Evolutionary conservation across 2,329 filamentous ascomycete genomes (phyloP).

Genomic region (Pseudocercospora pini-densiflorae): DNA sequence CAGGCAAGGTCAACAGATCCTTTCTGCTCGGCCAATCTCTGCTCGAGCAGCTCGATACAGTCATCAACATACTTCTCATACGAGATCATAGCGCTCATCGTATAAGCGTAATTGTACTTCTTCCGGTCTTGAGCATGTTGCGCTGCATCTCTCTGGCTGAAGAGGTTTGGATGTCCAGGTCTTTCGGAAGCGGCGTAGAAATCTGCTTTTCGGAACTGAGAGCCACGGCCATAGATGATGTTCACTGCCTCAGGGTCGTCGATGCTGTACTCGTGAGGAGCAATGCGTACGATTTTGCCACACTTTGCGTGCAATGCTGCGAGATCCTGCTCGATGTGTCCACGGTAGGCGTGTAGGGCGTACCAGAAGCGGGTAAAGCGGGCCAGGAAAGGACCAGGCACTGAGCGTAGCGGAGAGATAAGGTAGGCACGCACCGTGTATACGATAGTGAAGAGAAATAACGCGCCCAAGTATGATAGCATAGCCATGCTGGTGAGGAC

Average conservation of each 20-base stretch:
- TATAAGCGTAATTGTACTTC: slow-evolving; percentile 1
- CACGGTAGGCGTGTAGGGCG: slow-evolving; percentile 26
- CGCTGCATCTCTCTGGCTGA: not conserved
- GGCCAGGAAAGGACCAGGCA: slow-evolving; percentile 27
- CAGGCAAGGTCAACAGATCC: slow-evolving; percentile 41
- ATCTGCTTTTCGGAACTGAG: slow-evolving; percentile 39
- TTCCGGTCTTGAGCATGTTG: slow-evolving; percentile 6
- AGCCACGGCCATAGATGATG: slow-evolving; percentile 43
- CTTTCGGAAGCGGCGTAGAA: slow-evolving; percentile 9
- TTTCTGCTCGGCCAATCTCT: slow-evolving; percentile 37
- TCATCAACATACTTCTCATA: slow-evolving; percentile 48
- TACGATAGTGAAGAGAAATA: slow-evolving; percentile 7
- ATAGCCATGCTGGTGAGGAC: not conserved
- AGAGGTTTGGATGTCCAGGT: slow-evolving; percentile 1
- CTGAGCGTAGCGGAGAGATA: slow-evolving; percentile 26
- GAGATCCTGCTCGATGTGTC: not conserved
- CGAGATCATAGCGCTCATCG: slow-evolving; percentile 36
- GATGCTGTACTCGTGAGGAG: slow-evolving; percentile 37
- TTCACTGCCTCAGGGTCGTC: slow-evolving; percentile 37
- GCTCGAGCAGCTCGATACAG: slow-evolving; percentile 42
- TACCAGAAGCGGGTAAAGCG: slow-evolving; percentile 28
- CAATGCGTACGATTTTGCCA: slow-evolving; percentile 35
- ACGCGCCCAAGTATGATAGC: slow-evolving; percentile 2
- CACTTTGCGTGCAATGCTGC: slow-evolving; percentile 17
- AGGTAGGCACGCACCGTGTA: slow-evolving; percentile 35